Evolutionary conservation across 2,329 filamentous ascomycete species (phyloP).

Genomic region (Botrytis pseudocinerea): DNA sequence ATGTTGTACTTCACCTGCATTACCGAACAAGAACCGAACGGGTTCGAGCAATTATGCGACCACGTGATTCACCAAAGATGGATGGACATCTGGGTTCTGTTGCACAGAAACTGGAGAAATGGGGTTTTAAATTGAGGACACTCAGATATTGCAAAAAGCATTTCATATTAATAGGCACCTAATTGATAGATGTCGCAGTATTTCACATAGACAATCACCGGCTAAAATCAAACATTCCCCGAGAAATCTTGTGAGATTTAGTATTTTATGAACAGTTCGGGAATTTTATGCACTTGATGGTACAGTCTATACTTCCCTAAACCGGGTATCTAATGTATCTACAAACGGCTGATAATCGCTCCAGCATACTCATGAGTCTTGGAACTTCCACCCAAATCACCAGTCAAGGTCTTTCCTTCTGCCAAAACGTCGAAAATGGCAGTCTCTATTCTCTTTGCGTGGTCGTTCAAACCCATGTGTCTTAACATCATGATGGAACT

Average conservation of each 20-base stretch:
- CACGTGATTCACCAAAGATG: constrained; percentile 9
- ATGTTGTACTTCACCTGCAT: constrained; percentile 5
- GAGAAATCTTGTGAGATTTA: constrained; percentile 31
- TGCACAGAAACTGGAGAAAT: neutral
- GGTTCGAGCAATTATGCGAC: neutral
- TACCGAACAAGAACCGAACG: neutral
- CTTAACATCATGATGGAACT: constrained; percentile 99
- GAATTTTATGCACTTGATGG: constrained; percentile 26
- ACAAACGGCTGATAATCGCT: constrained; percentile 71
- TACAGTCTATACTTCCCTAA: constrained; percentile 39
- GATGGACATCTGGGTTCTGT: neutral
- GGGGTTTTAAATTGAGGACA: neutral
- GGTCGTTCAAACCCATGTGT: constrained; percentile 88
- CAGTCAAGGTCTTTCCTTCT: constrained; percentile 94
- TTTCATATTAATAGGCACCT: neutral
- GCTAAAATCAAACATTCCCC: neutral
- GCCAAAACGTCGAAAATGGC: constrained; percentile 94
- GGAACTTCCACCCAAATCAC: constrained; percentile 92
- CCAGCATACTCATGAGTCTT: constrained; percentile 93
- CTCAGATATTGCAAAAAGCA: neutral
- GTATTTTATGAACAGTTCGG: constrained; percentile 25
- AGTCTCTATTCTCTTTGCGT: constrained; percentile 86
- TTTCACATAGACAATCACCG: neutral
- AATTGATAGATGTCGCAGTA: neutral
- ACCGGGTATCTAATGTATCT: constrained; percentile 38